Percentiles rank a stretch among this genome's conserved stretches.
phyloP scores from a whole-genome alignment of 2,329 filamentous ascomycete genomes.

The Epichloe typhina region DNA sequence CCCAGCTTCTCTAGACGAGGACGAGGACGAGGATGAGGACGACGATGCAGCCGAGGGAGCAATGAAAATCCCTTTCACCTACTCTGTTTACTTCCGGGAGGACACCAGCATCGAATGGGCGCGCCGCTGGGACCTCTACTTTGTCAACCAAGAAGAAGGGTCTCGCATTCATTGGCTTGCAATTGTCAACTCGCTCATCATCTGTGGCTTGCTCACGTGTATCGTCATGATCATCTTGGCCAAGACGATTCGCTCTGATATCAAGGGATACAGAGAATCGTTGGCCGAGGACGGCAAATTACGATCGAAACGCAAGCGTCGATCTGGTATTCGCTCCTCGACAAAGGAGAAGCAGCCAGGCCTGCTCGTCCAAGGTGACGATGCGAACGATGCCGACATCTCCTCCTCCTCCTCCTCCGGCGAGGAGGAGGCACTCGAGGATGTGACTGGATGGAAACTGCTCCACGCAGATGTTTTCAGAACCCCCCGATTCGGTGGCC shows the following conservation, averaged over 20 bases:
- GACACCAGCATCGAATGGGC: slow-evolving; percentile 70
- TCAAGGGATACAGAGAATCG: slow-evolving; percentile 59
- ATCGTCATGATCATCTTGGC: slow-evolving; percentile 72
- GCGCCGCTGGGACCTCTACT: slow-evolving; percentile 80
- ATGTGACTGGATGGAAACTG: slow-evolving; percentile 78
- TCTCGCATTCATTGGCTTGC: slow-evolving; percentile 77
- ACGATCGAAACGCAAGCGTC: slow-evolving; percentile 34
- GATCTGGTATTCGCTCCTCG: slow-evolving; percentile 15
- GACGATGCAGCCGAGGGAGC: slow-evolving; percentile 53
- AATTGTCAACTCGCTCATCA: slow-evolving; percentile 76
- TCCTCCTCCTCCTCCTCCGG: slow-evolving; percentile 29
- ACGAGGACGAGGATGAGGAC: slow-evolving; percentile 28
- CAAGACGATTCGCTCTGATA: slow-evolving; percentile 65
- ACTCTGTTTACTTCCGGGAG: slow-evolving; percentile 82
- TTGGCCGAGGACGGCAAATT: slow-evolving; percentile 53
- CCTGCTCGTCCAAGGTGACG: slow-evolving; percentile 46
- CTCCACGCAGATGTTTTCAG: slow-evolving; percentile 83
- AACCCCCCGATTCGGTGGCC: slow-evolving; percentile 52
- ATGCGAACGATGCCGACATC: slow-evolving; percentile 38
- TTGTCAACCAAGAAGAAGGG: slow-evolving; percentile 74
- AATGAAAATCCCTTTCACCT: slow-evolving; percentile 69
- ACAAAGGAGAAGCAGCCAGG: slow-evolving; percentile 43
- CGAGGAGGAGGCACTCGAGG: slow-evolving; percentile 53
- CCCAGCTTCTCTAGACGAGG: slow-evolving; percentile 28
- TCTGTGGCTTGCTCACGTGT: slow-evolving; percentile 64